Percentiles rank a stretch among this genome's conserved stretches.
phyloP scores from a whole-genome alignment of 805 yeast species.

The Yamadazyma takamatsuzukensis region DNA sequence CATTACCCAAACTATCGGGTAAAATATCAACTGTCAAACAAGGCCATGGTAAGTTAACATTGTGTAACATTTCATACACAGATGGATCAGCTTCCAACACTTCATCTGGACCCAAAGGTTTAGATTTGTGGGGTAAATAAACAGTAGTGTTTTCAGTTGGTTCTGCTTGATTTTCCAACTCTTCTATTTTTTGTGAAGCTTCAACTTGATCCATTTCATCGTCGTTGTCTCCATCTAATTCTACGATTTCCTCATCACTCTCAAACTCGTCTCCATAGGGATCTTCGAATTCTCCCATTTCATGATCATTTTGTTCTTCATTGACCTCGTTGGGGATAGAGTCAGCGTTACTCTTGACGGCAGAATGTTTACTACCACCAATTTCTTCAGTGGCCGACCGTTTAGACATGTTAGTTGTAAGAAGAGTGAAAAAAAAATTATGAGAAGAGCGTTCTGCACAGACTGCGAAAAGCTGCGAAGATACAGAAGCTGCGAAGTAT shows the following conservation, averaged over 20 bases:
- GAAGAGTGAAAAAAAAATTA: background rate
- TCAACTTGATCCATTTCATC: conserved; percentile 21
- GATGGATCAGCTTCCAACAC: conserved; percentile 94
- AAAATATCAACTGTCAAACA: conserved; percentile 86
- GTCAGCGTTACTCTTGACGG: conserved; percentile 31
- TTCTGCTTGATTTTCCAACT: conserved; percentile 34
- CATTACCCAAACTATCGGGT: conserved; percentile 83
- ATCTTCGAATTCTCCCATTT: conserved; percentile 84
- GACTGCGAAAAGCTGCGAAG: too few species aligned
- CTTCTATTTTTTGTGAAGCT: conserved; percentile 31
- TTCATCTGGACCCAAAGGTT: conserved; percentile 93
- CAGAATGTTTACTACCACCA: conserved; percentile 25
- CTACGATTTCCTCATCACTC: conserved; percentile 86
- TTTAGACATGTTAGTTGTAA: conserved; percentile 42
- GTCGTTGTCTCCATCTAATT: conserved; percentile 54
- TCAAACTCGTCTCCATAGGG: conserved; percentile 89
- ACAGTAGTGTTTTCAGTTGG: conserved; percentile 42
- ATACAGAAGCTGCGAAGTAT: background rate
- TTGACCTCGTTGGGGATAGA: conserved; percentile 34
- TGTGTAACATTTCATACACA: conserved; percentile 95
- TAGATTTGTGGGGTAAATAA: conserved; percentile 84
- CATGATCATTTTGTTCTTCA: conserved; percentile 40
- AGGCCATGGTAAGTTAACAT: conserved; percentile 94
- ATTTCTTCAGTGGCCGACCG: conserved; percentile 39
- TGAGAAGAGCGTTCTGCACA: conserved; percentile 1